Evolutionary conservation across 1,139 yeast genomes (phyloP).

Genomic region (Geotrichum klebahnii): DNA sequence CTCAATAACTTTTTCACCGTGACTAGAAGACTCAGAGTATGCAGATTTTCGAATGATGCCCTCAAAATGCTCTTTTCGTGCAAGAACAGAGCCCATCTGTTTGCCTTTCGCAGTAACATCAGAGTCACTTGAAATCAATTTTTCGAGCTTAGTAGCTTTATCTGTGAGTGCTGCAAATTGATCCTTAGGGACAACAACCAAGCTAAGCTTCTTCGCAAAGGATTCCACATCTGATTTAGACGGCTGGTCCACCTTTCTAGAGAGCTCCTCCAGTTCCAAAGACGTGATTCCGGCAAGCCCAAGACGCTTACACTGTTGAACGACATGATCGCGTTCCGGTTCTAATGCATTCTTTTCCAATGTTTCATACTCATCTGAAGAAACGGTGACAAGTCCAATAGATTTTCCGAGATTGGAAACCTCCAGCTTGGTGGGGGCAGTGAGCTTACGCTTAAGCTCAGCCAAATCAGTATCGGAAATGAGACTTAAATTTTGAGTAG

Average conservation of each 20-base stretch:
- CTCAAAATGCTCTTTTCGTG: constrained; percentile 39
- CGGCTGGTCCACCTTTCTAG: constrained; percentile 24
- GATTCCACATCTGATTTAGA: constrained; percentile 42
- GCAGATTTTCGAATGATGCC: constrained; percentile 30
- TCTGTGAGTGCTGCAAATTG: constrained; percentile 37
- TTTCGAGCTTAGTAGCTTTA: constrained; percentile 16
- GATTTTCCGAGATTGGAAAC: constrained; percentile 39
- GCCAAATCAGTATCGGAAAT: constrained; percentile 30
- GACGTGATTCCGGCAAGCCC: constrained; percentile 33
- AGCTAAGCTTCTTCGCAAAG: constrained; percentile 48
- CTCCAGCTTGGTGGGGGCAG: constrained; percentile 35
- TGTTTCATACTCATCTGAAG: constrained; percentile 38
- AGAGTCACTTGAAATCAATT: constrained; percentile 6
- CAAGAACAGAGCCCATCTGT: constrained; percentile 35
- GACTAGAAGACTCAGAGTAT: constrained; percentile 24
- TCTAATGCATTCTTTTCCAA: constrained; percentile 31
- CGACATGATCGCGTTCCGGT: constrained; percentile 31
- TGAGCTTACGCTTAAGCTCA: constrained; percentile 26
- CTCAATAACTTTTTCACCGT: constrained; percentile 35
- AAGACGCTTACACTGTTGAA: constrained; percentile 32
- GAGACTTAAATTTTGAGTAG: constrained; percentile 40
- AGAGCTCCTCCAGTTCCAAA: constrained; percentile 29
- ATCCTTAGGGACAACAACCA: constrained; percentile 48
- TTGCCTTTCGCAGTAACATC: constrained; percentile 19
- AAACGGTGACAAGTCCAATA: constrained; percentile 41